Evolutionary conservation across 805 yeast genomes (phyloP).

Genomic region (Candida broadrunensis): DNA sequence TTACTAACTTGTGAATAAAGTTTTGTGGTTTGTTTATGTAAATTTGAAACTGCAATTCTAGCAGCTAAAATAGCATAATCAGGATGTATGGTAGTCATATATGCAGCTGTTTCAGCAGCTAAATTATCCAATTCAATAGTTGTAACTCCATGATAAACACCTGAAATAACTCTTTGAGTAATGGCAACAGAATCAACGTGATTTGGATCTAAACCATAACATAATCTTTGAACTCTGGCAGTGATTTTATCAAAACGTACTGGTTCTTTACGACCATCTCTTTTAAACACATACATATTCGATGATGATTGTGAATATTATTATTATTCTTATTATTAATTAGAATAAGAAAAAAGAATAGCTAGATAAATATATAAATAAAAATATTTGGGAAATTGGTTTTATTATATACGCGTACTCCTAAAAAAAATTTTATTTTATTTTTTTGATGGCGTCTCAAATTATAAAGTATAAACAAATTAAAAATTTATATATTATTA

Average conservation of each 20-base stretch:
- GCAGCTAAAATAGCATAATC: slow-evolving; percentile 95
- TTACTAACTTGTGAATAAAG: slow-evolving; percentile 75
- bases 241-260: slow-evolving; percentile 96
- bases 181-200: slow-evolving; percentile 95
- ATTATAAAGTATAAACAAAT: no score
- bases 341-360: no score
- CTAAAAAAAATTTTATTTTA: no score
- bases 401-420: no score
- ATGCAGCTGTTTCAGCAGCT: slow-evolving; percentile 97
- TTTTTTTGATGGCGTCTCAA: no score
- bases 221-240: slow-evolving; percentile 83
- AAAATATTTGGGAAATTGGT: no score
- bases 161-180: slow-evolving; percentile 92
- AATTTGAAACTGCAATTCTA: slow-evolving; percentile 88
- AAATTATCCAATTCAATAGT: slow-evolving; percentile 68
- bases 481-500: no score
- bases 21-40: slow-evolving; percentile 92
- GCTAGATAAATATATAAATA: no score
- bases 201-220: slow-evolving; percentile 87
- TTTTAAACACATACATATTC: slow-evolving; percentile 76
- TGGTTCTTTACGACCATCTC: slow-evolving; percentile 94
- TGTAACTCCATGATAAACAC: slow-evolving; percentile 96
- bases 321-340: no score
- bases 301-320: background rate
- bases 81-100: slow-evolving; percentile 97